These are phyloP conservation scores for Dactylellina leptospora DNA, from an alignment of 2,329 filamentous ascomycete species.

Conservation along the genomic window DNA sequence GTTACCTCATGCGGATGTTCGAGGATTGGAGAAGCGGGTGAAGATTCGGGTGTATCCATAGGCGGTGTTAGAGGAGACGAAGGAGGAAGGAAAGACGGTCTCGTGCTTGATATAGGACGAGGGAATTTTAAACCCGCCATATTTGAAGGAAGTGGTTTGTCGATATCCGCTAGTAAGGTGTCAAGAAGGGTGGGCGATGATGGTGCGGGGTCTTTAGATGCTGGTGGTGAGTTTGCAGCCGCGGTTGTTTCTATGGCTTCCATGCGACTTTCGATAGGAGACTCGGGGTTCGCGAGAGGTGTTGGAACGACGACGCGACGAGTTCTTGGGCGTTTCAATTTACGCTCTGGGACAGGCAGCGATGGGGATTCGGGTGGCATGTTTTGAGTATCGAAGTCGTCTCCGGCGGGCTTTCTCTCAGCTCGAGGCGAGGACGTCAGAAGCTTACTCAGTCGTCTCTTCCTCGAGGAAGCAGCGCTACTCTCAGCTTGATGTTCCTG, in stretches of 20 bases:
- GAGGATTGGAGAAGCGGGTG: constrained; percentile 35
- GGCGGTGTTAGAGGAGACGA: constrained; percentile 44
- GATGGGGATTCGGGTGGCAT: constrained; percentile 62
- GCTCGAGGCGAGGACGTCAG: constrained; percentile 65
- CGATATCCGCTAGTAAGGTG: constrained; percentile 47
- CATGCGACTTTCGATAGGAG: constrained; percentile 61
- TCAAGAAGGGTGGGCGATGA: constrained; percentile 48
- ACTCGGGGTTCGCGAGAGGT: constrained; percentile 62
- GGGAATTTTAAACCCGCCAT: constrained; percentile 43
- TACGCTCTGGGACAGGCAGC: constrained; percentile 70
- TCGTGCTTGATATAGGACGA: constrained; percentile 35
- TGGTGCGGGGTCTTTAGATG: constrained; percentile 26
- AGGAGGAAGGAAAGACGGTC: constrained; percentile 29
- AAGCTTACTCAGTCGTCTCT: constrained; percentile 79
- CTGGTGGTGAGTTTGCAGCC: constrained; percentile 34
- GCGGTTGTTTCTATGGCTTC: constrained; percentile 59
- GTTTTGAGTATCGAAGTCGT: constrained; percentile 71
- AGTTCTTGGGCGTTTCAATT: constrained; percentile 86
- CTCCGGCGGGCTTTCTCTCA: constrained; percentile 57
- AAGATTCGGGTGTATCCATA: constrained; percentile 39
- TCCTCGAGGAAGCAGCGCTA: constrained; percentile 88
- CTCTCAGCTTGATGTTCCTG: constrained; percentile 70
- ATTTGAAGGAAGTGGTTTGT: constrained; percentile 42
- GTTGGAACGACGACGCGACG: constrained; percentile 70
- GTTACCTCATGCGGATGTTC: constrained; percentile 38